phyloP scores from a whole-genome alignment of 228 moss, liverwort and hornwort genomes.

The Sphagnum magellanicum region DNA sequence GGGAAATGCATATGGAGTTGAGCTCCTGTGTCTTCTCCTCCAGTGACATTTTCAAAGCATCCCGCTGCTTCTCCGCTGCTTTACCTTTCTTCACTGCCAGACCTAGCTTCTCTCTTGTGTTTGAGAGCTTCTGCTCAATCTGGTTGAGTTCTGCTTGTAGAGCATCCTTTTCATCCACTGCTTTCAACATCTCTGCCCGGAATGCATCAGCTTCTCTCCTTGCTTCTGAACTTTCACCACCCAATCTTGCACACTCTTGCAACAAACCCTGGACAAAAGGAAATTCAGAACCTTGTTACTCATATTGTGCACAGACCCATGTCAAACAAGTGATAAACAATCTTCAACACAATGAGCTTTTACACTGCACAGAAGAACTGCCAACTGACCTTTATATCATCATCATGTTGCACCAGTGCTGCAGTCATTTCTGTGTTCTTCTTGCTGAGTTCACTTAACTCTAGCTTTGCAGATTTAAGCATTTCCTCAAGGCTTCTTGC shows the following conservation, averaged over 20 bases:
- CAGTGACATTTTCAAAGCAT: constrained; percentile 50
- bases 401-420: neutral
- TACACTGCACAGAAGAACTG: neutral
- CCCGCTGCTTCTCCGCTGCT: constrained; percentile 67
- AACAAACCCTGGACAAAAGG: neutral
- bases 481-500: constrained; percentile 24
- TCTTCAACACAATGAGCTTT: too few relatives aligned
- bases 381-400: constrained; percentile 15
- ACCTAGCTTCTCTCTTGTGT: constrained; percentile 61
- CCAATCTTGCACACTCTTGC: constrained; percentile 21
- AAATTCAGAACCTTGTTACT: too few relatives aligned
- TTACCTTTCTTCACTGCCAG: constrained; percentile 82
- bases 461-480: constrained; percentile 32
- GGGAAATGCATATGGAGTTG: constrained; percentile 24
- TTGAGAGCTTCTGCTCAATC: constrained; percentile 56
- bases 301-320: too few relatives aligned
- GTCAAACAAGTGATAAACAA: too few relatives aligned
- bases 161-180: constrained; percentile 22
- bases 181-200: constrained; percentile 18
- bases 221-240: constrained; percentile 27
- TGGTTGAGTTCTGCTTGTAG: constrained; percentile 27
- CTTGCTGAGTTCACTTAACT: constrained; percentile 29
- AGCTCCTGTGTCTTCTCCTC: constrained; percentile 37
- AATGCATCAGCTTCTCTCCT: constrained; percentile 29
- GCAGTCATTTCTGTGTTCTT: constrained; percentile 26